Conservation (phyloP, 2,329 filamentous ascomycete genomes). For the Neophaeococcomyces mojaviensis region DNA sequence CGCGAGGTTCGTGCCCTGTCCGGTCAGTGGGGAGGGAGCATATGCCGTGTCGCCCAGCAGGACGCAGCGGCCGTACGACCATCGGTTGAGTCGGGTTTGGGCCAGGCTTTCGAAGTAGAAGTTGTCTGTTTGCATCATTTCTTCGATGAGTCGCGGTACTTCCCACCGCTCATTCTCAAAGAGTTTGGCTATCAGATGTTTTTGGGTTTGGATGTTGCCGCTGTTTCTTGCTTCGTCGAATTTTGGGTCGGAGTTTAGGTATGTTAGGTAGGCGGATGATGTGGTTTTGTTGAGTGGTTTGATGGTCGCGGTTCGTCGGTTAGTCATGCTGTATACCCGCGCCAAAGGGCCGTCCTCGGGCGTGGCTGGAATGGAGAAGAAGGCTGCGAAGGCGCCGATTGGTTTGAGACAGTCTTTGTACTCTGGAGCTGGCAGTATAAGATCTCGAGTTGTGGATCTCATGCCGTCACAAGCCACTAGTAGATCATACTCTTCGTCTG, state of each 20-base stretch:
- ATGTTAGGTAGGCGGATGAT: constrained; percentile 22
- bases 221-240: constrained; percentile 4
- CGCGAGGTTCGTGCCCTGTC: constrained; percentile 30
- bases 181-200: constrained; percentile 23
- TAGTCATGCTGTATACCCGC: constrained; percentile 18
- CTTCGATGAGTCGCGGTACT: constrained; percentile 29
- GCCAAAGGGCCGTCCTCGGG: constrained; percentile 17
- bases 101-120: constrained; percentile 39
- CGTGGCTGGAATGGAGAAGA: constrained; percentile 25
- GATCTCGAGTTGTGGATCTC: constrained; percentile 11
- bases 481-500: neutral
- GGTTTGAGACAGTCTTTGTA: neutral
- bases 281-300: constrained; percentile 21
- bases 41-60: constrained; percentile 42
- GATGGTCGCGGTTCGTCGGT: constrained; percentile 21
- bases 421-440: constrained; percentile 2
- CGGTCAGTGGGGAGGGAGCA: constrained; percentile 28
- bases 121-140: constrained; percentile 33
- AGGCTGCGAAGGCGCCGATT: constrained; percentile 24
- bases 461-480: constrained; percentile 22
- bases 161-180: constrained; percentile 35
- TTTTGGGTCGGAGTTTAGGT: neutral
- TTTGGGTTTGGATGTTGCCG: constrained; percentile 21
- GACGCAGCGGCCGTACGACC: constrained; percentile 36
- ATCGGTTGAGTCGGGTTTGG: constrained; percentile 29